Base-by-base conservation (phyloP, 2,329 filamentous ascomycete genomes). In the Gnomoniopsis smithogilvyi region DNA sequence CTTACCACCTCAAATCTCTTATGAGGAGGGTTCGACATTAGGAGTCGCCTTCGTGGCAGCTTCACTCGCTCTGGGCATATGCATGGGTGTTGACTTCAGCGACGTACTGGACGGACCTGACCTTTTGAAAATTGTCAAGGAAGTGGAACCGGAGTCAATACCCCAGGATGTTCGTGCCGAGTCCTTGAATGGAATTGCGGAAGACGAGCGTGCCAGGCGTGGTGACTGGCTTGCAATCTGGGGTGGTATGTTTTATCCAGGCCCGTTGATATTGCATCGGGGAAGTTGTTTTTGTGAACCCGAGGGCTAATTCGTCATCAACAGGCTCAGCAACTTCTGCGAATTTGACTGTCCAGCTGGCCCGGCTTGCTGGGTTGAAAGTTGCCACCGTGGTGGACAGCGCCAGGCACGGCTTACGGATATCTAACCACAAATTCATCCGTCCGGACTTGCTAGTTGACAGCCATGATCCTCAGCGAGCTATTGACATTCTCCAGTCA, bases 181-280 rank as follows among this genome's bases (percentile, higher is more conserved):
- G 68, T 87, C 85, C 58, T 77, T 89, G n/a, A 69, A 78, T 0
- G 78, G 80, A 0, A 83, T 88, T 6, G 63, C 68, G 0, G 67
- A 74, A 1, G 66, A 69, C 0, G 86, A 90, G 62, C 75, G 85
- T 10, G 81, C 85, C 1, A 75, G 76, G 46, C 65, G 72, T 0
- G 88, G 86, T 0, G 89, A 92, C 61, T 92, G 87, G 83, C 73
- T 92, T 43, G 85, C 84, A 1, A 83, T 92, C 50, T 92, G 89
- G 89, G 89, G 89, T 58, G 89, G 84, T 78, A 64, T 67, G 76
- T 64, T 41, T 52, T 22, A 53, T 24, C 7, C 17, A 8, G 26
- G 26, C 26, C 26, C 26, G n/a, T 12, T 21, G 12, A 43, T 46
- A 21, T 11, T 24, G 15, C 24, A 33, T 10, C 8, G 2, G 10